These are phyloP conservation scores for Leccinum olivaceoglutinosum DNA, from an alignment of 1,284 basidiomycete genomes.

Conservation along the genomic window DNA sequence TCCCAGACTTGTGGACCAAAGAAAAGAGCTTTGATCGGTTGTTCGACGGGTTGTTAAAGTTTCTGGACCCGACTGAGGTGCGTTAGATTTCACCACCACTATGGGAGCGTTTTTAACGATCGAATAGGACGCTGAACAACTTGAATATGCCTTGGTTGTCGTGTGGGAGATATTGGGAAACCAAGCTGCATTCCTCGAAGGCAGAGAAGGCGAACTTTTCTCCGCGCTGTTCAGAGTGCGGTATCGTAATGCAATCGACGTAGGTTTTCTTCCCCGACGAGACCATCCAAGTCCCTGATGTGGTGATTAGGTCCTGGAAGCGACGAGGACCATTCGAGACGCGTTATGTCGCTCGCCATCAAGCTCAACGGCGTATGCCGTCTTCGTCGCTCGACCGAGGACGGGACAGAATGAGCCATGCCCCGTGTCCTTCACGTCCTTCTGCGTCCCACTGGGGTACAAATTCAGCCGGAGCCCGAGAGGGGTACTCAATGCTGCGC, in stretches of 20 bases:
- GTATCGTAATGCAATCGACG: constrained; percentile 64
- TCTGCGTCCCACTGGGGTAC: constrained; percentile 85
- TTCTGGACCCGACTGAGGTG: constrained; percentile 56
- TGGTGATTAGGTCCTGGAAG: constrained; percentile 60
- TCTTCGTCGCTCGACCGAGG: too few species aligned
- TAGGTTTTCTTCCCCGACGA: constrained; percentile 31
- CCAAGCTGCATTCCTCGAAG: constrained; percentile 62
- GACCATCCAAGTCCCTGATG: constrained; percentile 9
- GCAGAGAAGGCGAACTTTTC: constrained; percentile 67
- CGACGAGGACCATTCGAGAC: constrained; percentile 74
- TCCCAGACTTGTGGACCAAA: constrained; percentile 59
- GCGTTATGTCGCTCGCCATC: constrained; percentile 38
- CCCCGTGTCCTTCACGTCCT: constrained; percentile 75
- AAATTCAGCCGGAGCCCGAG: constrained; percentile 96
- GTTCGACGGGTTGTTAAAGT: constrained; percentile 56
- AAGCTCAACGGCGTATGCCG: too few species aligned
- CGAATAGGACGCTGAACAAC: constrained; percentile 49
- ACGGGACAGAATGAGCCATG: too few species aligned
- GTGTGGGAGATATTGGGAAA: constrained; percentile 74
- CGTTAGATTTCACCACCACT: constrained; percentile 10
- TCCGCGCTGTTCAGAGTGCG: constrained; percentile 55
- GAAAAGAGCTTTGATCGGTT: constrained; percentile 62
- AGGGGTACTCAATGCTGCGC: constrained; percentile 76
- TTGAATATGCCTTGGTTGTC: constrained; percentile 70
- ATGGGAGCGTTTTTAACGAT: not conserved